Evolutionary conservation across 306 rosid genomes (phyloP).

Genomic region (Cicer bijugum): DNA sequence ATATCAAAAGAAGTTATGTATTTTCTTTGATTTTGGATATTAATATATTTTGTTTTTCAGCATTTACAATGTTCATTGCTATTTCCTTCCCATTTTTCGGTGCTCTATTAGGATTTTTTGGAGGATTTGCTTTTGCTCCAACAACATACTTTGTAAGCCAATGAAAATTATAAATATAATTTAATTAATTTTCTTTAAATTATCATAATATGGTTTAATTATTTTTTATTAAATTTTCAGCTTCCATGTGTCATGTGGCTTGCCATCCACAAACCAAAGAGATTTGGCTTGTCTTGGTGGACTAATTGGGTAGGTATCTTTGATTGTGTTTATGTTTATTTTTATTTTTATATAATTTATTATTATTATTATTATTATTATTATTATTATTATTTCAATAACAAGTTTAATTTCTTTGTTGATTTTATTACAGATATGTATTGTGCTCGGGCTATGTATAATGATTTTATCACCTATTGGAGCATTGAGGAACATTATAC

Average conservation of each 20-base stretch:
- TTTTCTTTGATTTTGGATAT: neutral
- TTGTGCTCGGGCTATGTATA: constrained; percentile 58
- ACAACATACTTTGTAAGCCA: constrained; percentile 83
- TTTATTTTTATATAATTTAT: neutral
- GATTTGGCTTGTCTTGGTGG: constrained; percentile 77
- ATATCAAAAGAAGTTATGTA: neutral
- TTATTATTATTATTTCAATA: neutral
- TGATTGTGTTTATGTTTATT: neutral
- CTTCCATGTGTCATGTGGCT: constrained; percentile 94
- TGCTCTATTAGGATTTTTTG: constrained; percentile 76
- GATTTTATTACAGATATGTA: constrained; percentile 63
- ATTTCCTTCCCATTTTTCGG: constrained; percentile 88
- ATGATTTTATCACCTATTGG: constrained; percentile 71
- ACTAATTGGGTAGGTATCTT: constrained; percentile 70
- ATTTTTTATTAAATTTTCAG: constrained; percentile 55
- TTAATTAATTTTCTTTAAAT: neutral
- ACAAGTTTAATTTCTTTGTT: neutral
- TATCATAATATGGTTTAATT: neutral
- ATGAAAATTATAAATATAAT: neutral
- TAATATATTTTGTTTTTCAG: constrained; percentile 50
- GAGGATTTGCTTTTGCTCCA: constrained; percentile 95
- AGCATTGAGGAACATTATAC: constrained; percentile 69
- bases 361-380: too few species aligned
- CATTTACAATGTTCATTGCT: constrained; percentile 72
- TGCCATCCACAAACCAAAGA: constrained; percentile 71